Percentiles rank a stretch among this genome's conserved stretches.
Evolutionary conservation across 2,329 filamentous ascomycete genomes (phyloP).

Genomic region (Orbilia javanica): DNA sequence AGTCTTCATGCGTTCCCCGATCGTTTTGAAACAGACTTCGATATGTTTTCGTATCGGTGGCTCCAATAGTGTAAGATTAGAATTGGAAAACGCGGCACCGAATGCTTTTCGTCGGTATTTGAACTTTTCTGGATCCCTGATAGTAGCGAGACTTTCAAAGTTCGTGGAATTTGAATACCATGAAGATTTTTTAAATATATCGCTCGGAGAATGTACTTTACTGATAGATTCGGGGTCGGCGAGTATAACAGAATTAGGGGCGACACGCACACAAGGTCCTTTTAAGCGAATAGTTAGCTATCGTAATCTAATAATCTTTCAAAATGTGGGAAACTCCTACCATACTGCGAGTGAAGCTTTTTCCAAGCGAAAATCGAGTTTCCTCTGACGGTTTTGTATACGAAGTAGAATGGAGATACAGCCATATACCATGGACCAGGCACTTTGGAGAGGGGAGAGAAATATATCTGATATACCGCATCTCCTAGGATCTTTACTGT

Average conservation of each 20-base stretch:
- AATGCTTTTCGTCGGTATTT: conserved; percentile 17
- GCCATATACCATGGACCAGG: conserved; percentile 34
- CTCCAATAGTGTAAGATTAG: conserved; percentile 4
- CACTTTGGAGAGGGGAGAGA: conserved; percentile 21
- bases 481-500: not conserved
- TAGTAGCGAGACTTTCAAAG: not conserved
- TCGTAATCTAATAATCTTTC: not conserved
- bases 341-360: conserved; percentile 7
- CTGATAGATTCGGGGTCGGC: conserved; percentile 12
- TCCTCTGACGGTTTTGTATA: not conserved
- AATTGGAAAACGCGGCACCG: conserved; percentile 14
- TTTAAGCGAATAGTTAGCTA: not conserved
- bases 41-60: conserved; percentile 1
- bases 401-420: conserved; percentile 7
- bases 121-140: conserved; percentile 1
- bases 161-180: not conserved
- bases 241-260: conserved; percentile 9
- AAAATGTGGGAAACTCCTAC: too few species aligned
- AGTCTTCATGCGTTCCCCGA: not conserved
- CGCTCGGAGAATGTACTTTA: conserved; percentile 7
- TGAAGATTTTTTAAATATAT: not conserved
- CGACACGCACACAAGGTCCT: conserved; percentile 35
- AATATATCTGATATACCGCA: conserved; percentile 24
- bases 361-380: not conserved
- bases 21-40: not conserved